Conservation (phyloP, 176 grass and related monocot species). For the Tuctoria greenei region DNA sequence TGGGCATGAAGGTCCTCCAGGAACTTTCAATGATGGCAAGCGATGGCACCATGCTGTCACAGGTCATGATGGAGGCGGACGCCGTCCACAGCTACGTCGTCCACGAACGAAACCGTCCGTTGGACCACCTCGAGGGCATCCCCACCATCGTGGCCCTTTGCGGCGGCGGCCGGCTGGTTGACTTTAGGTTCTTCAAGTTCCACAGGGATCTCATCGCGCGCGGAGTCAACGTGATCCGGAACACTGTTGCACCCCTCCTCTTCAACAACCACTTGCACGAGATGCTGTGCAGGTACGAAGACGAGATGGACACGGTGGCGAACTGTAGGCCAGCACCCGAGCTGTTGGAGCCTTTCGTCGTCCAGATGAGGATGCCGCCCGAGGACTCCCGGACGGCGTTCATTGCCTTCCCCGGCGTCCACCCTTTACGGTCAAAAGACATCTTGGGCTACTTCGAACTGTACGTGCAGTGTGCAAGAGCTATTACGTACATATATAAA, state of each 20-base stretch:
- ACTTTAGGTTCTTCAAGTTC: slow-evolving; percentile 33
- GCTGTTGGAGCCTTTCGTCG: not conserved
- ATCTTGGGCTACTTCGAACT: not conserved
- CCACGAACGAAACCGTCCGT: not conserved
- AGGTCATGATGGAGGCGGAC: not conserved
- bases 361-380: not conserved
- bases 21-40: not conserved
- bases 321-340: not conserved
- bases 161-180: not conserved
- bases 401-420: not conserved
- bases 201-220: slow-evolving; percentile 12
- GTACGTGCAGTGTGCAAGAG: not conserved
- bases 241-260: not conserved
- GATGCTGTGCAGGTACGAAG: not conserved
- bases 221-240: not conserved
- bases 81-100: not conserved
- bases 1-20: not conserved
- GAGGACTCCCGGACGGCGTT: slow-evolving; percentile 19
- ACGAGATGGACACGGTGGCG: not conserved
- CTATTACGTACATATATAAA: too few species aligned
- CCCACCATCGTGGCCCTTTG: not conserved
- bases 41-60: not conserved
- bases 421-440: not conserved
- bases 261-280: not conserved
- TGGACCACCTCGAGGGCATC: not conserved